Evolutionary conservation across 2,329 filamentous ascomycete genomes (phyloP).

Genomic region (Colletotrichum liaoningense): DNA sequence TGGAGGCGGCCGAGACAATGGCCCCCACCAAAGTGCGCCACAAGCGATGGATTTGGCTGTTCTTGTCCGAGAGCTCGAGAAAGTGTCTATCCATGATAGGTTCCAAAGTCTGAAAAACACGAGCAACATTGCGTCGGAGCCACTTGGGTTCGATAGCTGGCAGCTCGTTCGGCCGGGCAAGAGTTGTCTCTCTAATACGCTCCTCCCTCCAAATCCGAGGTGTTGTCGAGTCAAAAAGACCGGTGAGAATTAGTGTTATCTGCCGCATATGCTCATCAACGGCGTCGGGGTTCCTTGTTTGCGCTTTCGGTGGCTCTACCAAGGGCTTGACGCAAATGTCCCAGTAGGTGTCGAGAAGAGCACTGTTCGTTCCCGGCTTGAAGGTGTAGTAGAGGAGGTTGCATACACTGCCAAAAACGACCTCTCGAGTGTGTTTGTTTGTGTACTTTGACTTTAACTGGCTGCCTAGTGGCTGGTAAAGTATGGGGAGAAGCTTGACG

Average conservation of each 20-base stretch:
- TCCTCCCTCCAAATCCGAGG: constrained; percentile 79
- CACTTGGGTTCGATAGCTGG: constrained; percentile 87
- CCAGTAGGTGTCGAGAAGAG: constrained; percentile 84
- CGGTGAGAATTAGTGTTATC: constrained; percentile 76
- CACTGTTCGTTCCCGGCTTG: constrained; percentile 73
- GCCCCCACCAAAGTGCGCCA: constrained; percentile 73
- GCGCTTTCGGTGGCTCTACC: constrained; percentile 50
- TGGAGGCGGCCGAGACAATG: constrained; percentile 75
- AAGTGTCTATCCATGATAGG: constrained; percentile 72
- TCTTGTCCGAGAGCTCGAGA: constrained; percentile 69
- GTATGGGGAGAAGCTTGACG: constrained; percentile 60
- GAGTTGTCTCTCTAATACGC: constrained; percentile 70
- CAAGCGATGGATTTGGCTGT: constrained; percentile 63
- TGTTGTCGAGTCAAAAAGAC: constrained; percentile 72
- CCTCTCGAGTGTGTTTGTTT: constrained; percentile 67
- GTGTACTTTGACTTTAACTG: constrained; percentile 75
- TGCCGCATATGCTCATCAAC: constrained; percentile 65
- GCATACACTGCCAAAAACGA: constrained; percentile 77
- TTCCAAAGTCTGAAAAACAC: constrained; percentile 72
- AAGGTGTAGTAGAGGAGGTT: constrained; percentile 87
- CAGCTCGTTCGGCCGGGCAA: constrained; percentile 78
- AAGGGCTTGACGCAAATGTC: constrained; percentile 75
- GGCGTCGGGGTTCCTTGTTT: constrained; percentile 48
- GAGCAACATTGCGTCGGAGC: constrained; percentile 78
- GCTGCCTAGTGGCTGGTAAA: constrained; percentile 75